A percentile compares a stretch with the other conserved stretches of the same genome.
Evolutionary conservation across 768 basidiomycete species (phyloP).

Genomic region (Nidularia sp.): DNA sequence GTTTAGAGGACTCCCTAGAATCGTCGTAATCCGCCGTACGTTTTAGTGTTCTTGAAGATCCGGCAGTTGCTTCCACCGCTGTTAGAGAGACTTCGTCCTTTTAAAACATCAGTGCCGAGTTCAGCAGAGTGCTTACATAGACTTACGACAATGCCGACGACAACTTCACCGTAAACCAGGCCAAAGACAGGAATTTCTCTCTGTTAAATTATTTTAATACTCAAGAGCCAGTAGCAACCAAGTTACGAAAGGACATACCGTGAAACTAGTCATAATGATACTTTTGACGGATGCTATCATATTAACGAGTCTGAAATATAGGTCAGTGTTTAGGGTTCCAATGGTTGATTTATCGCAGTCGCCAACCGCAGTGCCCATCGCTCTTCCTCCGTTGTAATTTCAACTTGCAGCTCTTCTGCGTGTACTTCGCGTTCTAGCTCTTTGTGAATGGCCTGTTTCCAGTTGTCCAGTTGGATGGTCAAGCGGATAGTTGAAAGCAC

Average conservation of each 20-base stretch:
- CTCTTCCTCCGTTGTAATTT: constrained; percentile 56
- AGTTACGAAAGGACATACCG: constrained; percentile 30
- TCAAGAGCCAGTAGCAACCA: not conserved
- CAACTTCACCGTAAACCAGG: constrained; percentile 56
- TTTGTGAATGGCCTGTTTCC: constrained; percentile 64
- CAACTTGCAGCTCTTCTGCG: constrained; percentile 51
- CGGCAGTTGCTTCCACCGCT: too few relatives aligned
- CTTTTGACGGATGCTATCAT: constrained; percentile 64
- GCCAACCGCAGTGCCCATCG: constrained; percentile 72
- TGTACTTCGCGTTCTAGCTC: constrained; percentile 70
- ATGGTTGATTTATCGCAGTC: not conserved
- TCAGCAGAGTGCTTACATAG: constrained; percentile 43
- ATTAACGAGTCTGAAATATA: constrained; percentile 57
- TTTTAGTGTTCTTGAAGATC: not conserved
- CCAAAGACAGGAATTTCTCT: constrained; percentile 87
- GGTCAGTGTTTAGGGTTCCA: not conserved
- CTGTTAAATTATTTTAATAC: constrained; percentile 24
- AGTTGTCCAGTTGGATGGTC: not conserved
- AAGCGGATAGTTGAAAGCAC: not conserved
- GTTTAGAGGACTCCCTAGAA: not conserved
- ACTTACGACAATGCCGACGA: constrained; percentile 71
- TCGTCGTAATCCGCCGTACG: not conserved
- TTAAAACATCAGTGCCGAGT: constrained; percentile 10
- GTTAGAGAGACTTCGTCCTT: not conserved
- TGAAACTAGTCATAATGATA: constrained; percentile 41